Percentiles rank a stretch among this genome's conserved stretches.
Conservation (phyloP, 805 yeast species). For the Candida fluviatilis region DNA sequence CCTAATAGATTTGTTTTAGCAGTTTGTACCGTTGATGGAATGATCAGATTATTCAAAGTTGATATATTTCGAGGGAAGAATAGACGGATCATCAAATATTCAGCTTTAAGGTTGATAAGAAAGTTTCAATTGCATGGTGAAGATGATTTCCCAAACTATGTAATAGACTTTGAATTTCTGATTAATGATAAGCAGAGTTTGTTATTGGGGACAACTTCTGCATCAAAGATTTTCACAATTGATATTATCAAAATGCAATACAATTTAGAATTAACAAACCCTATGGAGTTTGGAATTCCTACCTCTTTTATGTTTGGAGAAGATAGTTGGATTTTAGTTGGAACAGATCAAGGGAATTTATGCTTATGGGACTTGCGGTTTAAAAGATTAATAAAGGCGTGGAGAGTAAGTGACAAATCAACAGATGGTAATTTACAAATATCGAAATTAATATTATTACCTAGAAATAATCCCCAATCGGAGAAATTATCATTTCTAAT, state of each 20-base stretch:
- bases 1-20: conserved; percentile 55
- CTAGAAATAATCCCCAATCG: background rate
- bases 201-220: conserved; percentile 50
- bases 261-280: conserved; percentile 43
- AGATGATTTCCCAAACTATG: conserved; percentile 33
- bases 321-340: conserved; percentile 63
- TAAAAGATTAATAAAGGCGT: conserved; percentile 52
- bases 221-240: conserved; percentile 45
- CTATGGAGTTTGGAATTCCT: conserved; percentile 62
- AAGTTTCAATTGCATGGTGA: conserved; percentile 29
- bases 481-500: conserved; percentile 1
- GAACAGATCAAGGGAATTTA: conserved; percentile 70
- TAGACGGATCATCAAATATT: conserved; percentile 25
- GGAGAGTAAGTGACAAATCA: conserved; percentile 44
- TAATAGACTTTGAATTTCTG: conserved; percentile 41
- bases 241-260: conserved; percentile 57
- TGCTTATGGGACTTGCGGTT: conserved; percentile 83
- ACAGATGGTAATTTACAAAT: background rate
- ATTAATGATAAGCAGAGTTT: conserved; percentile 35
- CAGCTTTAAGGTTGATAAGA: conserved; percentile 33
- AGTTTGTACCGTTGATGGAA: conserved; percentile 48
- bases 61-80: conserved; percentile 32
- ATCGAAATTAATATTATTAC: conserved; percentile 1
- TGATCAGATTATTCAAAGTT: conserved; percentile 33
- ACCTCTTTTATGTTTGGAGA: conserved; percentile 56